A percentile compares a stretch with the other conserved stretches of the same genome.
These are phyloP conservation scores for Penstemon newberryi DNA, from an alignment of 257 asterid genomes.

Conservation along the genomic window DNA sequence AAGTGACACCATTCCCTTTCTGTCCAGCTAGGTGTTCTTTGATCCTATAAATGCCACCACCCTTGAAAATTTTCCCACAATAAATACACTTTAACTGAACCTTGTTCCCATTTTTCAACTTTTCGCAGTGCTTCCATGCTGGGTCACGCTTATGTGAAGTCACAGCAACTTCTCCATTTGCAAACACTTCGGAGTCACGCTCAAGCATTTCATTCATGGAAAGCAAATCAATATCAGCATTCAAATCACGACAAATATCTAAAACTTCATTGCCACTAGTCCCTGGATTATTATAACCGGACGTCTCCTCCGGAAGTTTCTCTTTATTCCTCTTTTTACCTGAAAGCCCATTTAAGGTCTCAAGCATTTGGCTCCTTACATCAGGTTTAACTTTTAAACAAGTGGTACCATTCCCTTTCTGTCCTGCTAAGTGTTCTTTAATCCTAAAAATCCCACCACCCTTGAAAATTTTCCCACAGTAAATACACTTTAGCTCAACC, in stretches of 20 bases:
- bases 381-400: conserved; percentile 85
- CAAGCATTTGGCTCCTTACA: conserved; percentile 77
- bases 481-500: conserved; percentile 80
- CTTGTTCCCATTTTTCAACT: conserved; percentile 8
- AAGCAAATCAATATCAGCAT: conserved; percentile 52
- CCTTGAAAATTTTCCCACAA: conserved; percentile 10
- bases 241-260: conserved; percentile 43
- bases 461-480: conserved; percentile 85
- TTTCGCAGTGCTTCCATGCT: conserved; percentile 21
- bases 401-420: conserved; percentile 92
- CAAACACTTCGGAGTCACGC: conserved; percentile 41
- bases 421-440: conserved; percentile 94
- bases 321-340: conserved; percentile 71
- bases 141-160: conserved; percentile 6
- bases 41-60: conserved; percentile 19
- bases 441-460: conserved; percentile 99
- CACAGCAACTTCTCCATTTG: conserved; percentile 5
- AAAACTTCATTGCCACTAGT: conserved; percentile 40
- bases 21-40: conserved; percentile 19
- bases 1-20: conserved; percentile 15
- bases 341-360: conserved; percentile 70
- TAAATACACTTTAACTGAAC: conserved; percentile 13
- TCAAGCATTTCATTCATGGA: conserved; percentile 63
- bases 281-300: conserved; percentile 40
- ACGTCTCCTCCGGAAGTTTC: conserved; percentile 52